A percentile compares a stretch with the other conserved stretches of the same genome.
These are phyloP conservation scores for Penicillium sp. DNA, from an alignment of 2,329 filamentous ascomycete species.

Conservation along the genomic window DNA sequence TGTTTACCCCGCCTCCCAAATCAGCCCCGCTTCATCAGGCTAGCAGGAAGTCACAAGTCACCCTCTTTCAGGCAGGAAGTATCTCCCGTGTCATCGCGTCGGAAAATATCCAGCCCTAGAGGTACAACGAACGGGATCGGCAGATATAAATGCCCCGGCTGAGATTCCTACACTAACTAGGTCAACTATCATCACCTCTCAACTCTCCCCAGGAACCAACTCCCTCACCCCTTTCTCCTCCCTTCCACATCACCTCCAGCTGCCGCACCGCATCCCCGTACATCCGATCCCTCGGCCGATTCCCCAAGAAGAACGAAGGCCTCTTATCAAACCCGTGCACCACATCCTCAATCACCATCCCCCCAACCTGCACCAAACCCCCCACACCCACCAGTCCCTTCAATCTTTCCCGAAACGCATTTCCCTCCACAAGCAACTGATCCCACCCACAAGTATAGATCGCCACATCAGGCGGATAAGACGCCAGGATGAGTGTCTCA, in stretches of 20 bases:
- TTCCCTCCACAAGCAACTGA: slow-evolving; percentile 27
- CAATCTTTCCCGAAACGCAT: slow-evolving; percentile 24
- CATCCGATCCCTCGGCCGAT: slow-evolving; percentile 20
- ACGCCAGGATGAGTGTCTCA: slow-evolving; percentile 11
- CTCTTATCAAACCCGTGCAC: slow-evolving; percentile 31
- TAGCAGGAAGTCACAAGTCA: no score
- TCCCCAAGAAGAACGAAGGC: slow-evolving; percentile 22
- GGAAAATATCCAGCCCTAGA: neutral
- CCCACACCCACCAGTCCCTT: slow-evolving; percentile 16
- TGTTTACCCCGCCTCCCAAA: neutral
- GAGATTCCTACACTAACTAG: neutral
- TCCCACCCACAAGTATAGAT: slow-evolving; percentile 32
- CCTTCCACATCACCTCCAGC: slow-evolving; percentile 25
- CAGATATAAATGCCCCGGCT: neutral
- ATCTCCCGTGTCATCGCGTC: neutral
- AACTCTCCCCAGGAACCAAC: neutral
- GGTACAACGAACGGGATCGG: neutral
- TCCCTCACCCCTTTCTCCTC: neutral
- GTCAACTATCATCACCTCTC: neutral
- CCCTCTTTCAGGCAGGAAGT: neutral
- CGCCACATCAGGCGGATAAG: slow-evolving; percentile 21
- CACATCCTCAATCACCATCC: slow-evolving; percentile 21
- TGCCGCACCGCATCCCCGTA: slow-evolving; percentile 25
- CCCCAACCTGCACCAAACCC: slow-evolving; percentile 20
- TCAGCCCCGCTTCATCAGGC: neutral